Conservation (phyloP, 2,329 filamentous ascomycete species). For the Chrysosporium queenslandicum region DNA sequence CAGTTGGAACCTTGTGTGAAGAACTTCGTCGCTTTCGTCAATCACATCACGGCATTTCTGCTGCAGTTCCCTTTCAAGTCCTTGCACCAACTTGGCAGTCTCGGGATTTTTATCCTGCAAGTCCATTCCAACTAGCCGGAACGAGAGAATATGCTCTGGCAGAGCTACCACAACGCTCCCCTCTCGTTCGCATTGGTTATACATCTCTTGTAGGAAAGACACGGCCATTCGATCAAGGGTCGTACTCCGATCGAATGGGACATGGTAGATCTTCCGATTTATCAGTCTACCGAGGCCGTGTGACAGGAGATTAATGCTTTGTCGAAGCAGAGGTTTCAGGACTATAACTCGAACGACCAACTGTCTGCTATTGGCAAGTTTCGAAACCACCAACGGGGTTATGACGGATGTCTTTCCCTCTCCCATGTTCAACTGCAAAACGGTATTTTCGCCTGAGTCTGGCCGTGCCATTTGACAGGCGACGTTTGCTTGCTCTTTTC, state of each 20-base stretch:
- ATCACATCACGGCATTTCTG: conserved; percentile 45
- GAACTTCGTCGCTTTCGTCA: conserved; percentile 56
- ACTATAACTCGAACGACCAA: conserved; percentile 52
- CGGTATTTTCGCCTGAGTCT: conserved; percentile 34
- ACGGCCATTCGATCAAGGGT: conserved; percentile 27
- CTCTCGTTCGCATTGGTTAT: conserved; percentile 38
- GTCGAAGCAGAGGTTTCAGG: conserved; percentile 48
- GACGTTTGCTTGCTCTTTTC: conserved; percentile 50
- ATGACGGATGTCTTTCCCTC: conserved; percentile 60
- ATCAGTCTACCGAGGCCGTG: conserved; percentile 46
- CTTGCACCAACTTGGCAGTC: conserved; percentile 17
- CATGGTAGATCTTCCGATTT: conserved; percentile 42
- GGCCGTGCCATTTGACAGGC: conserved; percentile 47
- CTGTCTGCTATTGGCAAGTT: conserved; percentile 40
- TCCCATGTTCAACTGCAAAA: conserved; percentile 60
- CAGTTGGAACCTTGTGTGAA: conserved; percentile 51
- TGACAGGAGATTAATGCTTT: conserved; percentile 49
- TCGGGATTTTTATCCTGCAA: conserved; percentile 22
- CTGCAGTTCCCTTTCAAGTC: conserved; percentile 31
- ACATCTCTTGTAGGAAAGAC: conserved; percentile 30
- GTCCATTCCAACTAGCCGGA: conserved; percentile 53
- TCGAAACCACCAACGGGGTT: conserved; percentile 49
- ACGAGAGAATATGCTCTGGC: conserved; percentile 55
- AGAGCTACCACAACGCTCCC: conserved; percentile 52
- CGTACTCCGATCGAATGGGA: conserved; percentile 49